Evolutionary conservation across 768 basidiomycete species (phyloP), one percentile per base, ranked within the genome.

Genomic region (Podaxis sp.): DNA sequence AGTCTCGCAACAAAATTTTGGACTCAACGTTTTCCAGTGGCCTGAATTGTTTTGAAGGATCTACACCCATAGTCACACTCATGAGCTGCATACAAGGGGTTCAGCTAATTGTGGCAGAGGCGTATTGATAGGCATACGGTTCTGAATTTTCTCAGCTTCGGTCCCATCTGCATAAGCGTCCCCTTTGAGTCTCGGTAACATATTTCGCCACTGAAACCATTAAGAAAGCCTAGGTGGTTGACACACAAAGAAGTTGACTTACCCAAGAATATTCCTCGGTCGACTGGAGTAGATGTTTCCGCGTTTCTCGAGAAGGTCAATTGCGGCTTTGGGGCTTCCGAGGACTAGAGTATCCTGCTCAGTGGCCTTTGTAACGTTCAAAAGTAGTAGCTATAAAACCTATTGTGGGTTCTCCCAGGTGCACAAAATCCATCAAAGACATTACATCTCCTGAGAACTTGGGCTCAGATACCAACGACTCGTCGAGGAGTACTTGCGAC

Each of bases 231-330:
- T 4, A 27, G 6, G 36, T 8, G 5, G 12, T 6, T 2, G 4
- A 4, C 15, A 12, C n/a, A 9, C 15, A 36, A 25, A 27, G 46
- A 73, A 56, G 9, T 74, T 70, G 53, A 72, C 74, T 13, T 68
- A 67, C 13, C 71, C 73, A 40, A 75, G 65, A 27, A 75, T 72
- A 40, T 65, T 71, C 9, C 73, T 66, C 0, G 75, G 75, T 9
- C 75, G 67, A 33, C 73, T 72, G 0, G 75, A 76, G 60, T 74
- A 76, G 17, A 74, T 71, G 12, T 68, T 65, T 2, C 73, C 71
- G 41, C 69, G 64, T 65, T 72, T 75, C 15, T 75, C 74, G 3
- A 76, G 59, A 9, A 76, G 66, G 43, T 76, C 73, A 0, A 67
- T 69, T 0, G 74, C 74, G 13, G 68, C 69, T 55, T 73, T 66